phyloP scores from a whole-genome alignment of 805 yeast genomes.

The Candida silvicultrix region DNA sequence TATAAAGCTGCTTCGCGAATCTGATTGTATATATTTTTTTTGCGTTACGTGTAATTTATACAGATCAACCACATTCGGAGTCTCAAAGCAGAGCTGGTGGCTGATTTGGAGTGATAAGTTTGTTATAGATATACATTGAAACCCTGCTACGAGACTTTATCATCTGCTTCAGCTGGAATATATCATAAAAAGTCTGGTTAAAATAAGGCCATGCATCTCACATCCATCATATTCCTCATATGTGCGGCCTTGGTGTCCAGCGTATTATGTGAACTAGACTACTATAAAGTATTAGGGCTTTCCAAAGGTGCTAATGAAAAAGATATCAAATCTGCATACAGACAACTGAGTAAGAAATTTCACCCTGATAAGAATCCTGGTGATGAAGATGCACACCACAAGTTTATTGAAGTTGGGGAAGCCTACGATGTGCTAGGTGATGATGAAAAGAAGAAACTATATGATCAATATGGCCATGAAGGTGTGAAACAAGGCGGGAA shows the following conservation, averaged over 20 bases:
- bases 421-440: constrained; percentile 86
- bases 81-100: no score
- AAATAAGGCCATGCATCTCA: neutral
- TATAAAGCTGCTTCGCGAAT: neutral
- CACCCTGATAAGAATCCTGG: constrained; percentile 95
- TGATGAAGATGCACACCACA: constrained; percentile 75
- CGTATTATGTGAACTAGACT: constrained; percentile 34
- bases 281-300: constrained; percentile 63
- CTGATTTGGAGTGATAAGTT: neutral
- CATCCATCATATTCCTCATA: neutral
- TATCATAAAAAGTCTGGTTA: no score
- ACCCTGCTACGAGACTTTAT: no score
- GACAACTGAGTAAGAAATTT: constrained; percentile 73
- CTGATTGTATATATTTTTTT: neutral
- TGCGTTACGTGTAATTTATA: neutral
- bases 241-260: neutral
- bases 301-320: constrained; percentile 62
- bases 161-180: no score
- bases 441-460: constrained; percentile 57
- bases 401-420: constrained; percentile 85
- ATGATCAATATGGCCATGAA: constrained; percentile 74
- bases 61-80: no score
- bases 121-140: no score
- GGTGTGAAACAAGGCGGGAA: constrained; percentile 58
- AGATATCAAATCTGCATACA: constrained; percentile 81